Evolutionary conservation across 345 rosid genomes (phyloP), one percentile per base, ranked within the genome.

Genomic region (Crucihimalaya himalaica): DNA sequence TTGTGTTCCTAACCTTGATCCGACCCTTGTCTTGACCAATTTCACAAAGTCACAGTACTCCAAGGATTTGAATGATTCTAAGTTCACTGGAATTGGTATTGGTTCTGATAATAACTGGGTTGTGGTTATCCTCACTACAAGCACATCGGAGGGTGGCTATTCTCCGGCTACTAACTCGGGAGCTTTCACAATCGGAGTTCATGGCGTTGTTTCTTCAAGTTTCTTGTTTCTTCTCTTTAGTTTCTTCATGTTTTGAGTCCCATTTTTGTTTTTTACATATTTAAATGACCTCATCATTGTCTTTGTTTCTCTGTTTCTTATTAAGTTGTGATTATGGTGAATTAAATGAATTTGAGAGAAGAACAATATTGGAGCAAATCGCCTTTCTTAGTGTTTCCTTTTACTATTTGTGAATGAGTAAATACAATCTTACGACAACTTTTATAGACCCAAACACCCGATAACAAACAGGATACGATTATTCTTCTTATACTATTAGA

Each of bases 51-150:
- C 92, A 42, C 92, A 80, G 46, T 91, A 91, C 80, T 80, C 91
- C 0, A 63, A 7, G 2, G 67, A 56, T 32, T 80, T 91, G 46
- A 88, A 94, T 11, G 90, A 86, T 70, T 78, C 92, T 35, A 85
- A 79, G 75, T 91, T 75, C 76, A 85, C 88, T 2, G 92, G 90
- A 48, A 81, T 73, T 19, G 97, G 98, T 48, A 80, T 94, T 40
- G 89, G 92, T 58, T 86, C 92, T 40, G 87, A 91, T 5, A 84
- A 80, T 31, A 56, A 85, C 76, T 94, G 98, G 98, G 80, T 87
- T 12, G 97, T 94, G 10, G 93, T 88, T 39, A 77, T 94, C 47
- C 80, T 89, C 58, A 83, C 93, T 47, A 94, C 97, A 2, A 81
- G 11, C 63, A 79, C 93, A 18, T 66, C 90, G 1, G 89, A 77